These are phyloP conservation scores for Podaxis sp. DNA, from an alignment of 768 basidiomycete genomes.

Conservation along the genomic window DNA sequence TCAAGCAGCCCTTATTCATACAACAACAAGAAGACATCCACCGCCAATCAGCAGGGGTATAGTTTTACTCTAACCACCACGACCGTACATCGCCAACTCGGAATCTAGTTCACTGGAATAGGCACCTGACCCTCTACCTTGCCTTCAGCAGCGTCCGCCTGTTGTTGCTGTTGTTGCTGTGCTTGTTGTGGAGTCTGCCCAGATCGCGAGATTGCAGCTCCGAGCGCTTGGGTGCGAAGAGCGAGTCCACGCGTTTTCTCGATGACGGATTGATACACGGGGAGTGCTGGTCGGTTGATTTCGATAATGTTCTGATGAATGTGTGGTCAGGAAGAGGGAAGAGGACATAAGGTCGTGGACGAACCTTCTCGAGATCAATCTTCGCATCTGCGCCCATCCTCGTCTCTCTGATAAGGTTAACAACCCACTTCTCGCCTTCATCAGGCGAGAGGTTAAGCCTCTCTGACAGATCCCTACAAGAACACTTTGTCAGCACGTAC, in stretches of 20 bases:
- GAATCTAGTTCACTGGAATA: constrained; percentile 5
- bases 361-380: constrained; percentile 93
- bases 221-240: constrained; percentile 87
- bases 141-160: neutral
- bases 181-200: constrained; percentile 23
- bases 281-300: constrained; percentile 86
- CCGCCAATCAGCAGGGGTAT: neutral
- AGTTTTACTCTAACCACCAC: neutral
- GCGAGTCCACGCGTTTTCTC: constrained; percentile 93
- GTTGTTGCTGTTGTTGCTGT: constrained; percentile 14
- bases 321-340: neutral
- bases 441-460: constrained; percentile 90
- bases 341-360: constrained; percentile 12
- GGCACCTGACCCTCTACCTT: constrained; percentile 1
- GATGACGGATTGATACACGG: constrained; percentile 92
- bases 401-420: constrained; percentile 97
- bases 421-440: constrained; percentile 99
- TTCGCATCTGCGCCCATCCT: constrained; percentile 96
- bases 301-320: constrained; percentile 86
- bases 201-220: constrained; percentile 59
- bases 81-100: neutral
- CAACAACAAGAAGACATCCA: neutral
- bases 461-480: constrained; percentile 65
- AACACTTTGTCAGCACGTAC: neutral
- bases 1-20: neutral